Conservation (phyloP, 768 basidiomycete species). For the Naganishia randhawae region DNA sequence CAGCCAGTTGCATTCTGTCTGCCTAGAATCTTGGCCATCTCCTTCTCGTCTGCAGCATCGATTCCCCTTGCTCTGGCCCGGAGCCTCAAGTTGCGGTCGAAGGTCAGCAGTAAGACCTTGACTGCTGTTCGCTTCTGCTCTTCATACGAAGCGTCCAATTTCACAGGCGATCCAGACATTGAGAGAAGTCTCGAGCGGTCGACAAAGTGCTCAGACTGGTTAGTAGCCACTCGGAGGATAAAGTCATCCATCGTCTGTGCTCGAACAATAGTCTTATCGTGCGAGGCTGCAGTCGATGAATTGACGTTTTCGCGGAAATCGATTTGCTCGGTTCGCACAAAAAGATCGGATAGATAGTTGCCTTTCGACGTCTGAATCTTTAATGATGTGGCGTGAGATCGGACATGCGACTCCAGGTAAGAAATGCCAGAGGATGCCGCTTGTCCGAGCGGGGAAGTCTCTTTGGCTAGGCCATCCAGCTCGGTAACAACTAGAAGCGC, state of each 20-base stretch:
- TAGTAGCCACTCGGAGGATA: slow-evolving; percentile 84
- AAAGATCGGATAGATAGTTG: slow-evolving; percentile 81
- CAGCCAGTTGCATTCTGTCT: slow-evolving; percentile 7
- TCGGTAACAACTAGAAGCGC: slow-evolving; percentile 73
- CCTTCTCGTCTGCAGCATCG: slow-evolving; percentile 78
- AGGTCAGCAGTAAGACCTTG: slow-evolving; percentile 82
- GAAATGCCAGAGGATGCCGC: slow-evolving; percentile 69
- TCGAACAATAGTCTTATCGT: slow-evolving; percentile 49
- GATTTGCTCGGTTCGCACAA: slow-evolving; percentile 75
- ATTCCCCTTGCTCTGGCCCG: slow-evolving; percentile 84
- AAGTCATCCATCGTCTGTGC: slow-evolving; percentile 90
- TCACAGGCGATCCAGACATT: slow-evolving; percentile 37
- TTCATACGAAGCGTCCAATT: slow-evolving; percentile 38
- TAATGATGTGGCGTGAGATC: slow-evolving; percentile 68
- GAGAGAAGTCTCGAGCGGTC: slow-evolving; percentile 74
- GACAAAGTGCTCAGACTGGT: slow-evolving; percentile 89
- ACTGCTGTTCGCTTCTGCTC: slow-evolving; percentile 54
- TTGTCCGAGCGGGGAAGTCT: slow-evolving; percentile 63
- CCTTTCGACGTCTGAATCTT: slow-evolving; percentile 94
- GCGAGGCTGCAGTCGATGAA: neutral
- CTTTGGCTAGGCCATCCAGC: slow-evolving; percentile 77
- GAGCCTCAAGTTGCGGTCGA: slow-evolving; percentile 88
- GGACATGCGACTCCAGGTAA: slow-evolving; percentile 72
- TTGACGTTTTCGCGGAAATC: slow-evolving; percentile 55
- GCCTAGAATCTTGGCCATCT: slow-evolving; percentile 66